Evolutionary conservation across 1,284 basidiomycete species (phyloP).

Genomic region (Trametes versicolor): DNA sequence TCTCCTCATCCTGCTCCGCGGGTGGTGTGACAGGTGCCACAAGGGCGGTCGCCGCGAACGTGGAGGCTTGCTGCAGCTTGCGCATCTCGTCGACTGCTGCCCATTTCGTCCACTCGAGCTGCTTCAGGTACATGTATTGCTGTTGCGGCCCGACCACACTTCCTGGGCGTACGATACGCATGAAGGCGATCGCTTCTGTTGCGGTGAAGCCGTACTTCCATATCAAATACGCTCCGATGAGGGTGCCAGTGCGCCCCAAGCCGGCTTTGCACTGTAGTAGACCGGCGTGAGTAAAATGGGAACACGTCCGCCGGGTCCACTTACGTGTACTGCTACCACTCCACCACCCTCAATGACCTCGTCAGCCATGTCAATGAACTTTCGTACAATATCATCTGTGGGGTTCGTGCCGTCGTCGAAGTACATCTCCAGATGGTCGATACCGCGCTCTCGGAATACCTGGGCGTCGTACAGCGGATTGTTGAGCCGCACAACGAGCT

Average conservation of each 20-base stretch:
- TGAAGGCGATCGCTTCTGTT: slow-evolving; percentile 96
- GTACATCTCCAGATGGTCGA: slow-evolving; percentile 93
- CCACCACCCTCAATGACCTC: slow-evolving; percentile 80
- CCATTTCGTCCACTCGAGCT: slow-evolving; percentile 95
- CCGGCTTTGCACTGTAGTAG: slow-evolving; percentile 88
- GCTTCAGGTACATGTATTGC: slow-evolving; percentile 97
- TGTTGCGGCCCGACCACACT: slow-evolving; percentile 95
- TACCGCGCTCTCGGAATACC: slow-evolving; percentile 87
- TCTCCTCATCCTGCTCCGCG: slow-evolving; percentile 71
- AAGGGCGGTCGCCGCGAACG: slow-evolving; percentile 55
- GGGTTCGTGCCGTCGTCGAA: slow-evolving; percentile 99
- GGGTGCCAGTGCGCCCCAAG: slow-evolving; percentile 91
- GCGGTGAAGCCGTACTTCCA: slow-evolving; percentile 99
- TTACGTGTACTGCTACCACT: slow-evolving; percentile 89
- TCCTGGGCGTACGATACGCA: slow-evolving; percentile 96
- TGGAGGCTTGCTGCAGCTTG: slow-evolving; percentile 54
- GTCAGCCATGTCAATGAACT: slow-evolving; percentile 90
- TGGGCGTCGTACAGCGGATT: slow-evolving; percentile 92
- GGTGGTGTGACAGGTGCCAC: slow-evolving; percentile 86
- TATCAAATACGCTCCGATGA: slow-evolving; percentile 97
- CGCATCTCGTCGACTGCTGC: slow-evolving; percentile 82
- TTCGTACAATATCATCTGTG: slow-evolving; percentile 91
- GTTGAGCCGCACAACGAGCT: slow-evolving; percentile 95
- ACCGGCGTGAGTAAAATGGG: slow-evolving; percentile 35
- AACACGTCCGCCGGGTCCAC: slow-evolving; percentile 43